phyloP scores from a whole-genome alignment of 495 filamentous ascomycete genomes.

The Penicillium paradoxum region DNA sequence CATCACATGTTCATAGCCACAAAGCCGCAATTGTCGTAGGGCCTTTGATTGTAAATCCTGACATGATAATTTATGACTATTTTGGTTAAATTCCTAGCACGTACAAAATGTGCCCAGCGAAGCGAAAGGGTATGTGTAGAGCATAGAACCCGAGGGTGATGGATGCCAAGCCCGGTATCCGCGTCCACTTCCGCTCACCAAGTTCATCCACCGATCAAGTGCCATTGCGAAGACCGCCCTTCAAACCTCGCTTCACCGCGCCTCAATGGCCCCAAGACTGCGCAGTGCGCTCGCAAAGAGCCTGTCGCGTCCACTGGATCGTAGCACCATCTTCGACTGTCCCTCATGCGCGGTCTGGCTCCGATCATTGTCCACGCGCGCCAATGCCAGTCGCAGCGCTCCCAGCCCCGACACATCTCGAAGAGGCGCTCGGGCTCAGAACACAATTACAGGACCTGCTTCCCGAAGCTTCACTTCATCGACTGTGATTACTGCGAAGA shows the following conservation, averaged over 20 bases:
- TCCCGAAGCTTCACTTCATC: slow-evolving; percentile 22
- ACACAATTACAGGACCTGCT: background rate
- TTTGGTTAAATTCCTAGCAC: too few relatives aligned
- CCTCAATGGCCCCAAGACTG: slow-evolving; percentile 39
- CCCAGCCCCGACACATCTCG: slow-evolving; percentile 9
- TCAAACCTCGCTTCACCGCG: slow-evolving; percentile 5
- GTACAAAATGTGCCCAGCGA: too few relatives aligned
- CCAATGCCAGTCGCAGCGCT: slow-evolving; percentile 9
- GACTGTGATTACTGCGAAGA: slow-evolving; percentile 26
- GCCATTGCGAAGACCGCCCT: slow-evolving; percentile 7
- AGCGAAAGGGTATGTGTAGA: background rate
- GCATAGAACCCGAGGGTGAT: background rate
- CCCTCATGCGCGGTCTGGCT: slow-evolving; percentile 38
- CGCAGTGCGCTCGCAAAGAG: slow-evolving; percentile 36
- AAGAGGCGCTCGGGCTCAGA: slow-evolving; percentile 3
- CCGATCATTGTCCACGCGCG: slow-evolving; percentile 31
- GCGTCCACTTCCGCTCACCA: slow-evolving; percentile 17
- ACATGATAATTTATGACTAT: slow-evolving; percentile 1
- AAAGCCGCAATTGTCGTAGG: background rate
- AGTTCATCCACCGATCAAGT: slow-evolving; percentile 7
- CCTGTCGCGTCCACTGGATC: slow-evolving; percentile 28
- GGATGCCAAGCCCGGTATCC: slow-evolving; percentile 23
- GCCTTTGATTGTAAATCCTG: slow-evolving; percentile 7
- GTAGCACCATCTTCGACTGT: slow-evolving; percentile 29
- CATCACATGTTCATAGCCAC: background rate